Percentiles rank a stretch among this genome's conserved stretches.
These are phyloP conservation scores for Diaporthe humulicola DNA, from an alignment of 2,329 filamentous ascomycete genomes.

Conservation along the genomic window DNA sequence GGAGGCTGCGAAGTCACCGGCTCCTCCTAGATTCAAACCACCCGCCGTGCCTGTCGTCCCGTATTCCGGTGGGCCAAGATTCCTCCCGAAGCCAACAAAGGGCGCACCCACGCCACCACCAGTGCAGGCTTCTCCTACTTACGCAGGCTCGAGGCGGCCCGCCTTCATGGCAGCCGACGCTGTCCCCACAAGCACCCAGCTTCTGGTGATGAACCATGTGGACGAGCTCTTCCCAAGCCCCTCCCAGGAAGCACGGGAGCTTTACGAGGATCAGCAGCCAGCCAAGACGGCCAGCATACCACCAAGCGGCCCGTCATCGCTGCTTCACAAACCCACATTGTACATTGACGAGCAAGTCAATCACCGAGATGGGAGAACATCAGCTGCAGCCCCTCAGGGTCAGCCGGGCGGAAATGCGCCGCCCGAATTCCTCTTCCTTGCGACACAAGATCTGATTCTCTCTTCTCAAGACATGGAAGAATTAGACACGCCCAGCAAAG, in stretches of 20 bases:
- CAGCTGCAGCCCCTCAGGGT: slow-evolving; percentile 21
- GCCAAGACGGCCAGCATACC: neutral
- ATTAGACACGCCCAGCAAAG: slow-evolving; percentile 48
- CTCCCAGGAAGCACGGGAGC: slow-evolving; percentile 67
- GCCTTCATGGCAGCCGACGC: neutral
- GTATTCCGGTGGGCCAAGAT: slow-evolving; percentile 24
- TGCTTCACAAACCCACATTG: neutral
- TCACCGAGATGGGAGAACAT: neutral
- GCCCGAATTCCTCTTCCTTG: slow-evolving; percentile 52
- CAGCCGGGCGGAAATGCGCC: neutral
- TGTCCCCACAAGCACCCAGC: slow-evolving; percentile 62
- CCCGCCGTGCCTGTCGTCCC: neutral
- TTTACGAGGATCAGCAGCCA: slow-evolving; percentile 54
- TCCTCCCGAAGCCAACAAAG: slow-evolving; percentile 27
- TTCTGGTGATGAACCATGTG: slow-evolving; percentile 62
- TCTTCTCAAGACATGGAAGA: slow-evolving; percentile 63
- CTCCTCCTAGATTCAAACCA: slow-evolving; percentile 29
- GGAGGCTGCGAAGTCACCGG: neutral
- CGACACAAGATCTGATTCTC: slow-evolving; percentile 60
- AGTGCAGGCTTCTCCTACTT: slow-evolving; percentile 34
- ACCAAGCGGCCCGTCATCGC: neutral
- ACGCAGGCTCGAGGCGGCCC: slow-evolving; percentile 30
- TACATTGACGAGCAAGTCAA: neutral
- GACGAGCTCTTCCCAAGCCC: slow-evolving; percentile 70
- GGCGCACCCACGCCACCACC: slow-evolving; percentile 3